phyloP scores from a whole-genome alignment of 768 basidiomycete species.

The Sutorius australiensis region DNA sequence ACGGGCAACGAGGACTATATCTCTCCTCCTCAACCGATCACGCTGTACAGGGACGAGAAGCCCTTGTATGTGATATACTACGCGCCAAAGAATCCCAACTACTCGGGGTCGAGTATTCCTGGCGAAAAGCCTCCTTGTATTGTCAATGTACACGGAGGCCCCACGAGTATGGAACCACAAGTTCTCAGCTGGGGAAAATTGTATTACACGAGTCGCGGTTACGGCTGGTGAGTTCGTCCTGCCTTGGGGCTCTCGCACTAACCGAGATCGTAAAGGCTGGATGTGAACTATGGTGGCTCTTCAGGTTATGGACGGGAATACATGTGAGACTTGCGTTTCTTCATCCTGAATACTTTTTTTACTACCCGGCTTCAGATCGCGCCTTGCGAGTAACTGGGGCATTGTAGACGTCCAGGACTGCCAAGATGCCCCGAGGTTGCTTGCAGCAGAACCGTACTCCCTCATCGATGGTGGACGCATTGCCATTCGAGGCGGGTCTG shows the following conservation, averaged over 20 bases:
- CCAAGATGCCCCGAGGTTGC: slow-evolving; percentile 46
- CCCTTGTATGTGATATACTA: slow-evolving; percentile 64
- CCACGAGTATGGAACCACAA: slow-evolving; percentile 48
- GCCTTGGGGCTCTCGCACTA: background rate
- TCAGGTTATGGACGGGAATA: slow-evolving; percentile 71
- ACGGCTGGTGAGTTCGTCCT: slow-evolving; percentile 53
- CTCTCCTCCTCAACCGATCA: slow-evolving; percentile 47
- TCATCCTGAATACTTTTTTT: background rate
- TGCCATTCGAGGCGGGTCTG: slow-evolving; percentile 67
- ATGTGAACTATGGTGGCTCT: slow-evolving; percentile 77
- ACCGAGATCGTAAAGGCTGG: slow-evolving; percentile 41
- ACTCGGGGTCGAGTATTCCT: slow-evolving; percentile 41
- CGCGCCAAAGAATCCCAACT: slow-evolving; percentile 61
- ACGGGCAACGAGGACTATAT: slow-evolving; percentile 30
- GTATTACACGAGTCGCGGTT: slow-evolving; percentile 69
- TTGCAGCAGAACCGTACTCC: slow-evolving; percentile 42
- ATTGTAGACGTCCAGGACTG: slow-evolving; percentile 69
- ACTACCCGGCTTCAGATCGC: slow-evolving; percentile 31
- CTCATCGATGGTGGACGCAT: slow-evolving; percentile 62
- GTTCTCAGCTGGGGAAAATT: slow-evolving; percentile 52
- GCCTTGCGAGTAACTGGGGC: slow-evolving; percentile 68
- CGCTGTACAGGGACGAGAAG: slow-evolving; percentile 35
- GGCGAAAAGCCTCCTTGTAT: slow-evolving; percentile 68
- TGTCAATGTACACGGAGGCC: slow-evolving; percentile 68
- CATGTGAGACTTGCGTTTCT: slow-evolving; percentile 32